A percentile compares a stretch with the other conserved stretches of the same genome.
Conservation (phyloP, 176 grass and related monocot genomes). For the barley (Hordeum vulgare) region DNA sequence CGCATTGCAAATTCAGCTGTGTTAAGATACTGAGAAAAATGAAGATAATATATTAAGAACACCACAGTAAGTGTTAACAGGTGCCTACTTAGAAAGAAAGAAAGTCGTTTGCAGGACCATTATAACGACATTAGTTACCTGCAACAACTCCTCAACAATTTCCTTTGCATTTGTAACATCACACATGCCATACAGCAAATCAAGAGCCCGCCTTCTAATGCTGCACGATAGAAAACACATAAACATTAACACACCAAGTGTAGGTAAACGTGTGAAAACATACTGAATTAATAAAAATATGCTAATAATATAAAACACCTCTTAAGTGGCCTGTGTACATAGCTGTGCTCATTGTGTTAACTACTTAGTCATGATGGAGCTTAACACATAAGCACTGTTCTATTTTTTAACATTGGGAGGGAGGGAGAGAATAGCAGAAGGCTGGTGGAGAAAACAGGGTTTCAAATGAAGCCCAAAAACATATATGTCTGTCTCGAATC, state of each 20-base stretch:
- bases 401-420: neutral
- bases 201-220: constrained; percentile 96
- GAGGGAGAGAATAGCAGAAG: neutral
- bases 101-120: neutral
- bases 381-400: neutral
- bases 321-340: neutral
- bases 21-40: constrained; percentile 77
- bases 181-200: constrained; percentile 98
- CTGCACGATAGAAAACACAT: constrained; percentile 48
- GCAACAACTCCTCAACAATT: constrained; percentile 97
- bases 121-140: constrained; percentile 51
- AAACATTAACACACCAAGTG: neutral
- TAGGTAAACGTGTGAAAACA: neutral
- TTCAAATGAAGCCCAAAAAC: neutral
- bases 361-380: neutral
- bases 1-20: constrained; percentile 98
- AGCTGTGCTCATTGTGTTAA: neutral
- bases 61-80: neutral
- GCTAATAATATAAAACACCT: neutral
- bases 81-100: neutral
- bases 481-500: neutral
- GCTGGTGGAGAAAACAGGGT: neutral
- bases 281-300: neutral
- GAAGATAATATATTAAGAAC: constrained; percentile 23
- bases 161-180: constrained; percentile 98